Conservation (phyloP, 1,139 yeast genomes). For the Sugiyamaella novakii region DNA sequence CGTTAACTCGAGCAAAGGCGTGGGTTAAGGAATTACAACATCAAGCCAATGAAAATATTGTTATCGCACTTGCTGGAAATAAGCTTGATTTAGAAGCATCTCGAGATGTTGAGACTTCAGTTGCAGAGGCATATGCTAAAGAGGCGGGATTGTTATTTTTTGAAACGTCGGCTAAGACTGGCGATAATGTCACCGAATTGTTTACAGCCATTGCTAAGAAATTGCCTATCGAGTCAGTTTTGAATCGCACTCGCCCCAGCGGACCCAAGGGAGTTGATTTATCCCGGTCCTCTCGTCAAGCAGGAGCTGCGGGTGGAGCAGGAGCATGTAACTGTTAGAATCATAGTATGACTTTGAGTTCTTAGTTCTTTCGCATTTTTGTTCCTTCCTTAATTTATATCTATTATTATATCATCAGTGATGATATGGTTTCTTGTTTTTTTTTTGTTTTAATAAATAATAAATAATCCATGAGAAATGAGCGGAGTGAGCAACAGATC, state of each 20-base stretch:
- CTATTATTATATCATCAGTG: slow-evolving; percentile 1
- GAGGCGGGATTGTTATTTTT: slow-evolving; percentile 81
- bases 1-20: slow-evolving; percentile 84
- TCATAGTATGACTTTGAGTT: too few species aligned
- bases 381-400: slow-evolving; percentile 13
- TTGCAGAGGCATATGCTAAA: slow-evolving; percentile 60
- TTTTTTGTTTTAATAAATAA: slow-evolving; percentile 2
- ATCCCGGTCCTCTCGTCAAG: slow-evolving; percentile 29
- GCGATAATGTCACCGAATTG: slow-evolving; percentile 75
- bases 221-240: slow-evolving; percentile 43
- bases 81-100: slow-evolving; percentile 63
- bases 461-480: too few species aligned
- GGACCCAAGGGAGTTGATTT: slow-evolving; percentile 42
- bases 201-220: slow-evolving; percentile 73
- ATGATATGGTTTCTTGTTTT: background rate
- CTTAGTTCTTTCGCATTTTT: too few species aligned
- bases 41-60: slow-evolving; percentile 81
- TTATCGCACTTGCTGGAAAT: slow-evolving; percentile 83
- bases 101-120: slow-evolving; percentile 57
- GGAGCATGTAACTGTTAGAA: slow-evolving; percentile 40
- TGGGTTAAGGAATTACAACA: slow-evolving; percentile 96
- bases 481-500: background rate
- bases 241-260: slow-evolving; percentile 34
- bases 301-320: slow-evolving; percentile 31
- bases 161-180: slow-evolving; percentile 94